Conservation (phyloP, 352 stramenopile species). For the Peronosclerospora sorghi region DNA sequence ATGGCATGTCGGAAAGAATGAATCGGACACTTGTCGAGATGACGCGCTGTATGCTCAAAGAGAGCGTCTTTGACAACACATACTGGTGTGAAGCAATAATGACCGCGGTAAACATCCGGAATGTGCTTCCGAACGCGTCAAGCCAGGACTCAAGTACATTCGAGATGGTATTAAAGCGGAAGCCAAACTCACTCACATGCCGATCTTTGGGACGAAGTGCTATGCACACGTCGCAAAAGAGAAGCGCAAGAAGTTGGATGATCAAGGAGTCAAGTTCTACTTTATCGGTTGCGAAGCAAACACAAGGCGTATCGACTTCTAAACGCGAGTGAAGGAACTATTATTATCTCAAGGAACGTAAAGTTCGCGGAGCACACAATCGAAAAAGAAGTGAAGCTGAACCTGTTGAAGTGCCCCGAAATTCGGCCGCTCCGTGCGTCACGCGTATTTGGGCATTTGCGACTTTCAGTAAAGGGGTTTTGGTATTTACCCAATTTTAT, state of each 20-base stretch:
- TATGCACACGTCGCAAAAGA: neutral
- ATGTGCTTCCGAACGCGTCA: neutral
- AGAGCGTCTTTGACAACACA: neutral
- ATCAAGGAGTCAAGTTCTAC: neutral
- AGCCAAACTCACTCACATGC: neutral
- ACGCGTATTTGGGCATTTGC: no score
- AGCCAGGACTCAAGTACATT: neutral
- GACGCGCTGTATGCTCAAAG: neutral
- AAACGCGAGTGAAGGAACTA: neutral
- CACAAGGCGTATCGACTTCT: neutral
- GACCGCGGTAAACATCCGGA: neutral
- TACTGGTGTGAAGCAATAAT: no score
- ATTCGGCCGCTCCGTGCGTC: no score
- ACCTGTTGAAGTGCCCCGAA: no score
- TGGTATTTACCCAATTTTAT: no score
- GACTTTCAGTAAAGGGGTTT: no score
- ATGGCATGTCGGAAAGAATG: neutral
- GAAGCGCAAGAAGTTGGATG: no score
- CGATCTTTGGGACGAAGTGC: neutral
- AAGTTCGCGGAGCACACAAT: neutral
- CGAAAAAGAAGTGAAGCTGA: neutral
- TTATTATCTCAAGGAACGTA: neutral
- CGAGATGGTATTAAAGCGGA: neutral
- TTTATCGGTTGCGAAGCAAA: neutral
- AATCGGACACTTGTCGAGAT: neutral